These are phyloP conservation scores for Xylaria sp. DNA, from an alignment of 2,329 filamentous ascomycete species.

Conservation along the genomic window DNA sequence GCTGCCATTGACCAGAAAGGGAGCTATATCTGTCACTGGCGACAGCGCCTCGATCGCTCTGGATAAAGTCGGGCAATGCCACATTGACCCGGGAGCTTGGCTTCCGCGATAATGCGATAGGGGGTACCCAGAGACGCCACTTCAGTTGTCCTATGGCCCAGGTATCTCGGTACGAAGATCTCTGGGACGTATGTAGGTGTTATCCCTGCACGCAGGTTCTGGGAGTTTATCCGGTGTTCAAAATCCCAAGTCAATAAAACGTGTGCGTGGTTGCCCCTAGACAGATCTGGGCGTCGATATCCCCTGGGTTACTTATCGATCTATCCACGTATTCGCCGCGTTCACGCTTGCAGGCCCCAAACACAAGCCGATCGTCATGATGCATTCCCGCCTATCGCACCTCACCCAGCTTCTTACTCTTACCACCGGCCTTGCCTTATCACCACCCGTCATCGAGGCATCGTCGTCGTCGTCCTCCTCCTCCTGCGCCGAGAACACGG, in stretches of 20 bases:
- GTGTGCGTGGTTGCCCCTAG: no score
- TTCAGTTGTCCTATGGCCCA: not conserved
- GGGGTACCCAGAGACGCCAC: no score
- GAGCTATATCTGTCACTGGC: not conserved
- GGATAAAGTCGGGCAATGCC: constrained; percentile 21
- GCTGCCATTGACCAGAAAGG: not conserved
- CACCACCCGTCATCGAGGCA: not conserved
- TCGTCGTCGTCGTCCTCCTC: not conserved
- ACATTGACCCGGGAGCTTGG: constrained; percentile 12
- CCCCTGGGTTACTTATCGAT: no score
- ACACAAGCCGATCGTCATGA: constrained; percentile 1
- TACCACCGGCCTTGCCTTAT: no score
- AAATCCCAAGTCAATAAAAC: no score
- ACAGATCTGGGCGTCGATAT: not conserved
- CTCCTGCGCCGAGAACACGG: constrained; percentile 14
- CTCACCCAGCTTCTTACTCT: not conserved
- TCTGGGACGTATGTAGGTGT: constrained; percentile 1
- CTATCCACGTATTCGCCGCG: not conserved
- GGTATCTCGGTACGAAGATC: constrained; percentile 1
- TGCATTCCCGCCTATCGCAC: not conserved
- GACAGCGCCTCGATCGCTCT: constrained; percentile 2
- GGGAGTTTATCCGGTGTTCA: no score
- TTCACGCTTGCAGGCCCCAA: not conserved
- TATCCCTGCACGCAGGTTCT: not conserved
- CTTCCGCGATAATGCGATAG: constrained; percentile 7